Conservation (phyloP, 2,329 filamentous ascomycete genomes). For the Cercospora janseana region DNA sequence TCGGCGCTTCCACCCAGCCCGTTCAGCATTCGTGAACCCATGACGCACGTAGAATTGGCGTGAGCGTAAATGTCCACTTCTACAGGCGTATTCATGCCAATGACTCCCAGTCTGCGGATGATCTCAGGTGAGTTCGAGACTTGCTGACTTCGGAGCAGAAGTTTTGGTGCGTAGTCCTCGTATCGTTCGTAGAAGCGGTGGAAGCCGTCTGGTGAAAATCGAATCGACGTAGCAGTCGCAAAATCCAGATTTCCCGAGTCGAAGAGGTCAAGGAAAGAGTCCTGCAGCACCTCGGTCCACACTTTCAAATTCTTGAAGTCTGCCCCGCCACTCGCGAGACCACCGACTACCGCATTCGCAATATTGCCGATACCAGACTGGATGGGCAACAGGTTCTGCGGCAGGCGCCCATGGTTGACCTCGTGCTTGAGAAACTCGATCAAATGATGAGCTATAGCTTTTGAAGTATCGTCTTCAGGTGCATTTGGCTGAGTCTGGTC, state of each 20-base stretch:
- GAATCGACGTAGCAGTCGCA: constrained; percentile 83
- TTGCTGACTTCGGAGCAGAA: constrained; percentile 82
- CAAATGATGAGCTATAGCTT: constrained; percentile 71
- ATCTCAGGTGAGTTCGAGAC: constrained; percentile 89
- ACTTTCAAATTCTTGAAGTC: constrained; percentile 87
- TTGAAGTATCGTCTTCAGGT: constrained; percentile 69
- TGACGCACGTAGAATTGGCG: constrained; percentile 86
- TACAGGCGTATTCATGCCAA: constrained; percentile 93
- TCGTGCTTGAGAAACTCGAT: constrained; percentile 88
- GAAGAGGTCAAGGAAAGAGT: constrained; percentile 89
- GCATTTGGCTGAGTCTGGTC: constrained; percentile 74
- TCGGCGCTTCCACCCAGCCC: constrained; percentile 79
- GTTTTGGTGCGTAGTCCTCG: constrained; percentile 75
- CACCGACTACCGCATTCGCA: constrained; percentile 85
- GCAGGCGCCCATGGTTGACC: constrained; percentile 73
- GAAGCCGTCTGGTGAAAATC: constrained; percentile 88
- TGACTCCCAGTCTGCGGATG: constrained; percentile 80
- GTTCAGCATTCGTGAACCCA: constrained; percentile 85
- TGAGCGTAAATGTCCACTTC: constrained; percentile 95
- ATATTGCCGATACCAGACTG: constrained; percentile 93
- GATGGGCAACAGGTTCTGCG: constrained; percentile 71
- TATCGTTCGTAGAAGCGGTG: constrained; percentile 85
- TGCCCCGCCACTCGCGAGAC: constrained; percentile 67
- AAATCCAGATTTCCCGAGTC: constrained; percentile 85
- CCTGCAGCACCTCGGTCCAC: constrained; percentile 91